Evolutionary conservation across 495 filamentous ascomycete species (phyloP).

Genomic region (Neurospora sp.): DNA sequence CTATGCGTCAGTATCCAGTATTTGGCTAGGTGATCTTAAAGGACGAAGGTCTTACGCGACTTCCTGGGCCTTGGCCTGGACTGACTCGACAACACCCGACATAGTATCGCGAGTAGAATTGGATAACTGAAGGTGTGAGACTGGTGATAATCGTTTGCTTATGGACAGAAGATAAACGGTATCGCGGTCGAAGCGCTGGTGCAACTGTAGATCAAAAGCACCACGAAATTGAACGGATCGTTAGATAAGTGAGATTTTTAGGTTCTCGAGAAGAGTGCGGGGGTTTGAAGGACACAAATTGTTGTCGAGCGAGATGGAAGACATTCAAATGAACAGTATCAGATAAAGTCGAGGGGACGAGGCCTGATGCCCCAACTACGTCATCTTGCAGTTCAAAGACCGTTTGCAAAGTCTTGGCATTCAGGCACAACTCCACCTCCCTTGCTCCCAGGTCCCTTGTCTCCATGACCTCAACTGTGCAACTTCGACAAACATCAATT

Average conservation of each 20-base stretch:
- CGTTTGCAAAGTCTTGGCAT: background rate
- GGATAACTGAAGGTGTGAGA: background rate
- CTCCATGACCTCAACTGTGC: background rate
- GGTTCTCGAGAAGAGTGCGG: background rate
- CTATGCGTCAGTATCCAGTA: background rate
- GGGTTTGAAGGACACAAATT: background rate
- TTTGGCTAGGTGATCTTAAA: background rate
- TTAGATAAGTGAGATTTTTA: background rate
- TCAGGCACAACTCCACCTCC: background rate
- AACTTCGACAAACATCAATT: background rate
- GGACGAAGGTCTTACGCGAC: constrained; percentile 31
- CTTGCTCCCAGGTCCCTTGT: background rate
- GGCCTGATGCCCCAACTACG: background rate
- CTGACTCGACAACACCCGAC: constrained; percentile 15
- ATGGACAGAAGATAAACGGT: background rate
- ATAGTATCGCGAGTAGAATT: background rate
- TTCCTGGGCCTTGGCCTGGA: constrained; percentile 38
- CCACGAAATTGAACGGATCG: background rate
- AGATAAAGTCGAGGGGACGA: background rate
- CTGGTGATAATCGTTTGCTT: background rate
- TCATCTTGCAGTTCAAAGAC: background rate
- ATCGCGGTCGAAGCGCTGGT: background rate
- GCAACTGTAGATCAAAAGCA: background rate
- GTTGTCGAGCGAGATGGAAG: background rate
- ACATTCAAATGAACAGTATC: background rate